Evolutionary conservation across 2,329 filamentous ascomycete species (phyloP), one percentile per base, ranked within the genome.

Genomic region (Botrytis cinerea): DNA sequence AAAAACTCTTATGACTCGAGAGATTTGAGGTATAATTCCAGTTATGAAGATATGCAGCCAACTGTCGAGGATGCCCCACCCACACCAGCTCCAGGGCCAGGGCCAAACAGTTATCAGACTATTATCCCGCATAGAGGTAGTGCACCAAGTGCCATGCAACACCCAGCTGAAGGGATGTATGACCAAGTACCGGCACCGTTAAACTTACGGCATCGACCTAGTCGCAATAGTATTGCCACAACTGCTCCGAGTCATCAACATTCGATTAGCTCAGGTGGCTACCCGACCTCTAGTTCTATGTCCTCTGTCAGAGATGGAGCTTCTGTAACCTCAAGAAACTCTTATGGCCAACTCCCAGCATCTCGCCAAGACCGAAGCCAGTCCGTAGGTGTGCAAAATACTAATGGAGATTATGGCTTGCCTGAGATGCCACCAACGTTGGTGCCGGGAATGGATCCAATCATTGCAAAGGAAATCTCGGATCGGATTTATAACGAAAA

Each of bases 401-500:
- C 54, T 7, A 72, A 74, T 63, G 73, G 38, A 45, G 73, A 54
- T 59, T 86, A 87, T 78, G 82, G 80, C 6, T 75, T 86, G 32
- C 85, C 86, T 1, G 79, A 84, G 6, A 83, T 90, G 2, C 89
- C 89, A 7, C 80, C 87, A 2, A 88, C 88, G 5, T 82, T 91
- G 35, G 86, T 91, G 12, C 87, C 89, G n/a, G 89, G 89, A 5
- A 83, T 89, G 40, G 89, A 91, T 75, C 87, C 87, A 5, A 80
- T 79, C 28, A 81, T 90, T 51, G 85, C 87, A 1, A 85, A 86
- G 71, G 88, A 91, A 77, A 83, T 89, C n/a, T 83, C 86, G 1
- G 87, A 89, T 4, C 84, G 86, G n/a, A 85, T 88, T 67, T 85
- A 88, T 63, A 84, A 88, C 64, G 88, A 89, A 35, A 85, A 86